These are phyloP conservation scores for Cichorium intybus DNA, from an alignment of 140 eudicot genomes.

Conservation along the genomic window DNA sequence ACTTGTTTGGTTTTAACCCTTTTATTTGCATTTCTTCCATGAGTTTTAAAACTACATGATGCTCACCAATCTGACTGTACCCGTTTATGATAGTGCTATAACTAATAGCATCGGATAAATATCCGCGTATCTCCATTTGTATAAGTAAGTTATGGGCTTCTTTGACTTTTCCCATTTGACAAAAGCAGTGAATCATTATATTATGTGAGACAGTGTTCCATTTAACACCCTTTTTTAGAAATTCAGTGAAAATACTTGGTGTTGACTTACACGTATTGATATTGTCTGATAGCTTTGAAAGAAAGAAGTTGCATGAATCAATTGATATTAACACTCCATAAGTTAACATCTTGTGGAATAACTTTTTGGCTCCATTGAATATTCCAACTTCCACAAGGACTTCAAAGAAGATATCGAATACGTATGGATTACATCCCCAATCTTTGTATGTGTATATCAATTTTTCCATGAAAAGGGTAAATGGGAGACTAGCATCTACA, in stretches of 20 bases:
- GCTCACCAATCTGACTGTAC: conserved; percentile 62
- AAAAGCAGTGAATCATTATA: conserved; percentile 60
- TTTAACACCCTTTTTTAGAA: conserved; percentile 57
- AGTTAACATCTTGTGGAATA: conserved; percentile 68
- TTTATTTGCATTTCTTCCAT: conserved; percentile 59
- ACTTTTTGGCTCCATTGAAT: conserved; percentile 55
- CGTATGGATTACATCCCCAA: conserved; percentile 81
- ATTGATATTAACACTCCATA: conserved; percentile 70
- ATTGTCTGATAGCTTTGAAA: conserved; percentile 48
- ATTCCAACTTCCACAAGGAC: conserved; percentile 70
- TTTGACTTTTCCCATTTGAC: conserved; percentile 62
- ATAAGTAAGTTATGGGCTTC: conserved; percentile 86
- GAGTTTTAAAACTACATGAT: conserved; percentile 47
- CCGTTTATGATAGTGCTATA: conserved; percentile 83
- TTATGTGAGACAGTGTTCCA: conserved; percentile 81
- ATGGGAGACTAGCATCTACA: conserved; percentile 43
- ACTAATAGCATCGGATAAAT: conserved; percentile 63
- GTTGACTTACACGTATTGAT: conserved; percentile 33
- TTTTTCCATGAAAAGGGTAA: conserved; percentile 63
- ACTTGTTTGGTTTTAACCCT: conserved; percentile 78
- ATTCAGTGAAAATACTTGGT: conserved; percentile 47
- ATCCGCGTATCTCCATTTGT: conserved; percentile 79
- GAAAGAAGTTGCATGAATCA: conserved; percentile 65
- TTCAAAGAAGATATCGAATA: conserved; percentile 83
- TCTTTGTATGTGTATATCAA: conserved; percentile 84